These are phyloP conservation scores for Cyanidioschyzon merolae DNA, from an alignment of 23 red algal species.

Conservation along the genomic window DNA sequence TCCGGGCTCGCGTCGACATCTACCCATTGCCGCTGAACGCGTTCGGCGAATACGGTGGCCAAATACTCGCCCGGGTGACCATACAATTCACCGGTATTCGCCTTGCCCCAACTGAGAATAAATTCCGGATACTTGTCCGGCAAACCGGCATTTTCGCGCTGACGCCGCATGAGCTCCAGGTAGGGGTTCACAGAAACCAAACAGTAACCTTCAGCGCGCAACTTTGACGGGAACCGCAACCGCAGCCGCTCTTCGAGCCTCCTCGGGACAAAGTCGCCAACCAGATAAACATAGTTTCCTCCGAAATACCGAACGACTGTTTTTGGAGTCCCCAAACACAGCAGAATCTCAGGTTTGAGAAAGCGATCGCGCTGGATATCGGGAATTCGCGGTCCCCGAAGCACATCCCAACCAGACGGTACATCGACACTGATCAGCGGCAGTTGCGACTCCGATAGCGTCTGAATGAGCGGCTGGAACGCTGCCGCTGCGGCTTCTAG, in stretches of 20 bases:
- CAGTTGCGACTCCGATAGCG: constrained; percentile 32
- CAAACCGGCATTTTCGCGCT: not conserved
- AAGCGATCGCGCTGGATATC: constrained; percentile 39
- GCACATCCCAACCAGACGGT: constrained; percentile 67
- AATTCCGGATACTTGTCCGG: not conserved
- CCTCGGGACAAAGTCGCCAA: constrained; percentile 33
- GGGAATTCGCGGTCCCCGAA: constrained; percentile 33
- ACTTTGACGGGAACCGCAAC: constrained; percentile 27
- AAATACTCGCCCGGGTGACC: constrained; percentile 49
- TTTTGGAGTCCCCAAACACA: constrained; percentile 59
- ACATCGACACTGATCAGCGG: constrained; percentile 55
- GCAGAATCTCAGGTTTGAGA: constrained; percentile 65
- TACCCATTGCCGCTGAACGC: constrained; percentile 50
- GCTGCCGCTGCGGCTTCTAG: not conserved
- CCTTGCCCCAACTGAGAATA: not conserved
- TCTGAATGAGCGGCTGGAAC: constrained; percentile 25
- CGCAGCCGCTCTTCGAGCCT: constrained; percentile 13
- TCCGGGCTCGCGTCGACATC: constrained; percentile 49
- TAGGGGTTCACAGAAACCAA: constrained; percentile 36
- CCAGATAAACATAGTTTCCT: constrained; percentile 58
- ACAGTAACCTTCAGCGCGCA: constrained; percentile 24
- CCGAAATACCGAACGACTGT: constrained; percentile 37
- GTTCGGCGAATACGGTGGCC: constrained; percentile 52
- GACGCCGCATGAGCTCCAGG: not conserved
- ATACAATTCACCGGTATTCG: constrained; percentile 41